Conservation (phyloP, 2,329 filamentous ascomycete species). For the Exophiala phaeomuriformis region DNA sequence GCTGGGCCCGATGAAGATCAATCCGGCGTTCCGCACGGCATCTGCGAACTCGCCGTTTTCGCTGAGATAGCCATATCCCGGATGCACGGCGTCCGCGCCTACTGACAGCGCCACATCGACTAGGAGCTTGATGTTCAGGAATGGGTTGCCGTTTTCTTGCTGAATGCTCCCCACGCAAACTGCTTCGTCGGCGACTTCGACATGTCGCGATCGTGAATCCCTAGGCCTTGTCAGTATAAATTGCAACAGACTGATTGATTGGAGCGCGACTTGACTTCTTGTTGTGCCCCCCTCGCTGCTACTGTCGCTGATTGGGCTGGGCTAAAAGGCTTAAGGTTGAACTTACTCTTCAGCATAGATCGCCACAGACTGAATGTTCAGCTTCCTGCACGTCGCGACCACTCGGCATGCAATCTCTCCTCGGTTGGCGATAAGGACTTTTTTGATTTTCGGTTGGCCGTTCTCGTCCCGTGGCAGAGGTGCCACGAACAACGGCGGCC, state of each 20-base stretch:
- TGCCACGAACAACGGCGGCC: neutral
- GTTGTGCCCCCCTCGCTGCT: too few relatives aligned
- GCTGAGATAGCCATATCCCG: slow-evolving; percentile 34
- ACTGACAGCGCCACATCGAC: slow-evolving; percentile 26
- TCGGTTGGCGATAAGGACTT: slow-evolving; percentile 28
- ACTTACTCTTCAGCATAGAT: slow-evolving; percentile 26
- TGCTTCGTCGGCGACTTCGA: slow-evolving; percentile 32
- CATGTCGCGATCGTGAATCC: slow-evolving; percentile 30
- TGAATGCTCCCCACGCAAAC: slow-evolving; percentile 28
- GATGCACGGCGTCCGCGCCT: slow-evolving; percentile 30
- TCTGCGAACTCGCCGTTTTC: slow-evolving; percentile 33
- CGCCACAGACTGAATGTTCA: slow-evolving; percentile 24
- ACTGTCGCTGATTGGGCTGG: neutral
- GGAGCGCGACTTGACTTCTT: too few relatives aligned
- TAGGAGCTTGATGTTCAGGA: slow-evolving; percentile 30
- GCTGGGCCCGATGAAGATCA: slow-evolving; percentile 33
- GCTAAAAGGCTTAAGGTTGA: neutral
- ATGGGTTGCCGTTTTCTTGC: slow-evolving; percentile 23
- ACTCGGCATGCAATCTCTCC: slow-evolving; percentile 31
- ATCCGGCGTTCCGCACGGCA: slow-evolving; percentile 28
- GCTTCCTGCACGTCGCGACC: slow-evolving; percentile 26
- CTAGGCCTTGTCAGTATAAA: slow-evolving; percentile 10
- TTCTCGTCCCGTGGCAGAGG: neutral
- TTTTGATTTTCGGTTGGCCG: slow-evolving; percentile 3
- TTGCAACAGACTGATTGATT: neutral